Evolutionary conservation across 208 protist species (phyloP), one percentile per base, ranked within the genome.

Genomic region (Leishmania mexicana): DNA sequence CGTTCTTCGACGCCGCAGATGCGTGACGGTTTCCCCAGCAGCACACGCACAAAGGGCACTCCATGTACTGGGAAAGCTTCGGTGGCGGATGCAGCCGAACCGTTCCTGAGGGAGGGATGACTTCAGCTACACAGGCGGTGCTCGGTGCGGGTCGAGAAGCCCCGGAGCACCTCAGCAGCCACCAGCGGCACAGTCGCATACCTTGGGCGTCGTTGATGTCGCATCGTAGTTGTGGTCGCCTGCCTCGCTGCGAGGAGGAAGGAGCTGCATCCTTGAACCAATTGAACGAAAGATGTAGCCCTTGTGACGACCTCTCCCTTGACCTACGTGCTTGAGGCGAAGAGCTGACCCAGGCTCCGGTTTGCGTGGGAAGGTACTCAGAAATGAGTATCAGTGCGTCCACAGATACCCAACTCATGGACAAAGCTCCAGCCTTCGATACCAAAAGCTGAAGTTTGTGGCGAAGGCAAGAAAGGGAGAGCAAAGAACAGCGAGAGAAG

Each of bases 151-250:
- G 42, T 65, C 35, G 68, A 53, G 64, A 76, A 31, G 65, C 51
- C 0, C 75, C 78, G 24, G 83, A 75, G 45, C 79, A 83, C 67
- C 38, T 58, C 42, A 77, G 79, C 7, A 83, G 73, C 83, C 86
- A 89, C 86, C 82, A 89, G 10, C 74, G 75, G 17, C 79, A 51
- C 53, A 79, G n/a, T 38, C 81, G 51, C 38, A 80, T 47, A 13
- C 83, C 72, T 4, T 81, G 40, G 15, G 49, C 70, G 51, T 85
- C 75, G 28, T 67, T 45, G 47, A 87, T 57, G 31, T 77, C 71
- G 74, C 81, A 87, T 31, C 67, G 76, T 3, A 85, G 67, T 6
- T 76, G 72, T 40, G 71, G 2, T 19, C 68, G 81, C 8, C 42
- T 21, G n/a, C 67, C 47, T 60, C 70, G 51, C 24, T 58, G 75